Evolutionary conservation across 2,329 filamentous ascomycete genomes (phyloP), one percentile per base, ranked within the genome.

Genomic region (Orbilia brochopaga): DNA sequence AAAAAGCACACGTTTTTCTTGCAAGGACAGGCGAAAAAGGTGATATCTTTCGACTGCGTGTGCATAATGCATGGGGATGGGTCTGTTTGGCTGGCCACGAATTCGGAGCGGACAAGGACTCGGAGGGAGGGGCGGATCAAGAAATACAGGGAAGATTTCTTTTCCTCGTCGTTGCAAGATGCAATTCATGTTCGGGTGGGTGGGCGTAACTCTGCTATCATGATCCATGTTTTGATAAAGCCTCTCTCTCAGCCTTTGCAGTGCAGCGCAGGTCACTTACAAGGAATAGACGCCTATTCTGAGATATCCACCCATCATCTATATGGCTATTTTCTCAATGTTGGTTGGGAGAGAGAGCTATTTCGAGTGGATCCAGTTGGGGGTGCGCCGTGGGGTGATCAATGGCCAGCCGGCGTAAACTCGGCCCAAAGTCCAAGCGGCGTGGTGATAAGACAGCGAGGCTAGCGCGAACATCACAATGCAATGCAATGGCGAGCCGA

Each of bases 41-140:
- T 62, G 58, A 62, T 62, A 62, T 44, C 35, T 62, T 46, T 15
- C n/a, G 23, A 30, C 46, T 55, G 35, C 52, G n/a, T 46, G 37
- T 54, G 48, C 58, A 54, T 23, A 10, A 46, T 62, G 48, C 58
- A 62, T 62, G 58, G 35, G n/a, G 37, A 23, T 13, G 13, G 8
- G 44, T 46, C 24, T 50, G 27, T 37, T 7, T 37, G 15, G 37
- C 32, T 21, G 30, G 46, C 58, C 54, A 42, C 52, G 52, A 69
- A 54, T 53, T 46, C 40, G 40, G 53, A 58, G 52, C n/a, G 17
- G 51, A 27, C 46, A 27, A 55, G 7, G 30, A 17, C 32, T n/a
- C n/a, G n/a, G n/a, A 62, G 46, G 50, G 48, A 54, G 37, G 35
- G 11, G 37, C 32, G 11, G 24, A 58, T 15, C 15, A 46, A 58